Conservation (phyloP, 2,329 filamentous ascomycete species). For the Didymella pinodella region DNA sequence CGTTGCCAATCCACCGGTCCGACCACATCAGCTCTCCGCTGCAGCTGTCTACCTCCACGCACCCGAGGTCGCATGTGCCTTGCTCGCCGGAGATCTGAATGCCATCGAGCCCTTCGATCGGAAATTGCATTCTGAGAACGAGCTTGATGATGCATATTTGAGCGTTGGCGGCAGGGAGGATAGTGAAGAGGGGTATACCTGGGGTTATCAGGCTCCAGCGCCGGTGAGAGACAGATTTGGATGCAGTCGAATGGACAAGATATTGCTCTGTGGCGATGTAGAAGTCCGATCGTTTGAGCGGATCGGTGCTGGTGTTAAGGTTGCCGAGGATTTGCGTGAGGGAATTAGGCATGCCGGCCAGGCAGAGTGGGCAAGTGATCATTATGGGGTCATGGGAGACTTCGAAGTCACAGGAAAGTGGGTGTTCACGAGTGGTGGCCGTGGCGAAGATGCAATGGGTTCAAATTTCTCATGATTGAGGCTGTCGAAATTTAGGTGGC, state of each 20-base stretch:
- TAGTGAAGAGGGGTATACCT: constrained; percentile 63
- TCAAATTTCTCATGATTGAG: too few relatives aligned
- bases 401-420: constrained; percentile 22
- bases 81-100: constrained; percentile 66
- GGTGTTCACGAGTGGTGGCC: too few relatives aligned
- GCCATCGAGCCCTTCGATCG: constrained; percentile 64
- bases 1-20: constrained; percentile 56
- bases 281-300: constrained; percentile 52
- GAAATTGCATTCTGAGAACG: constrained; percentile 58
- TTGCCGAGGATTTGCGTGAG: constrained; percentile 49
- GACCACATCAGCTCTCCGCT: constrained; percentile 59
- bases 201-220: constrained; percentile 63
- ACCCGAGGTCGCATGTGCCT: constrained; percentile 49
- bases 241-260: constrained; percentile 63
- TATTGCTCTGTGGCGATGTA: constrained; percentile 56
- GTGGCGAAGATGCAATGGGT: too few relatives aligned
- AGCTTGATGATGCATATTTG: constrained; percentile 62
- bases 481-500: too few relatives aligned
- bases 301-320: constrained; percentile 58
- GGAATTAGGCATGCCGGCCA: constrained; percentile 46
- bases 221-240: constrained; percentile 55
- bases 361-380: constrained; percentile 61
- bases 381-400: constrained; percentile 55
- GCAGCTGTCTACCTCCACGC: constrained; percentile 56
- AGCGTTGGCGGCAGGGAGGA: constrained; percentile 61